These are phyloP conservation scores for Spirogloea muscicola DNA, from an alignment of 139 green algal genomes.

Conservation along the genomic window DNA sequence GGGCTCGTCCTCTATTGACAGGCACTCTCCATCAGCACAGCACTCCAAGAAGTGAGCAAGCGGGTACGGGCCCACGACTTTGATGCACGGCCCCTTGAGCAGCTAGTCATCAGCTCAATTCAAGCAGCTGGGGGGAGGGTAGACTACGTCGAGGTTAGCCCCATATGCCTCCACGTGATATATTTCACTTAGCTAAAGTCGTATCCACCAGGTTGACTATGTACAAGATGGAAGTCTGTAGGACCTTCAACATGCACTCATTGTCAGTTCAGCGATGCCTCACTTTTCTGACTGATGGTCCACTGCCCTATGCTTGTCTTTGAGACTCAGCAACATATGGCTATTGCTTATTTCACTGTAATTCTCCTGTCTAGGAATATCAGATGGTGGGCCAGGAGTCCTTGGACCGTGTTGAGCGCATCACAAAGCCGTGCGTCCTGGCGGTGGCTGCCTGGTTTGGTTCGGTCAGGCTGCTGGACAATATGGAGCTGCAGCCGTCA, in stretches of 20 bases:
- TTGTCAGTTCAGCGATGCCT: too few species aligned
- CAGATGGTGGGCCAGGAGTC: conserved; percentile 26
- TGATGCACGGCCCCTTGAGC: not conserved
- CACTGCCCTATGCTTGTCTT: too few species aligned
- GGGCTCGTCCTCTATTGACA: conserved; percentile 3
- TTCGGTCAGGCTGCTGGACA: conserved; percentile 90
- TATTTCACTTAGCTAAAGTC: too few species aligned
- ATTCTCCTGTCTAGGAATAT: too few species aligned
- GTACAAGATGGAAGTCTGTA: too few species aligned
- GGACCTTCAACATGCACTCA: too few species aligned
- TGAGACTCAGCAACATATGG: too few species aligned
- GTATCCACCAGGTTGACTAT: too few species aligned
- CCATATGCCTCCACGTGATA: too few species aligned
- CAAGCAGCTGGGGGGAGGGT: conserved; percentile 61
- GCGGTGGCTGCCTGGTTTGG: conserved; percentile 79
- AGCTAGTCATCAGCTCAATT: conserved; percentile 44
- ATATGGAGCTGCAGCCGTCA: conserved; percentile 52
- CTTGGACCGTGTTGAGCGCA: not conserved
- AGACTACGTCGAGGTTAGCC: conserved; percentile 89
- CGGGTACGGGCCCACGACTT: not conserved
- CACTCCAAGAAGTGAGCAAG: conserved; percentile 32
- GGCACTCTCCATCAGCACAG: conserved; percentile 33
- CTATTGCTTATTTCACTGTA: too few species aligned
- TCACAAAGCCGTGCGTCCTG: conserved; percentile 2
- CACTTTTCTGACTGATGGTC: too few species aligned